phyloP scores from a whole-genome alignment of 75 land plant species.

The Isoetes taiwanensis region DNA sequence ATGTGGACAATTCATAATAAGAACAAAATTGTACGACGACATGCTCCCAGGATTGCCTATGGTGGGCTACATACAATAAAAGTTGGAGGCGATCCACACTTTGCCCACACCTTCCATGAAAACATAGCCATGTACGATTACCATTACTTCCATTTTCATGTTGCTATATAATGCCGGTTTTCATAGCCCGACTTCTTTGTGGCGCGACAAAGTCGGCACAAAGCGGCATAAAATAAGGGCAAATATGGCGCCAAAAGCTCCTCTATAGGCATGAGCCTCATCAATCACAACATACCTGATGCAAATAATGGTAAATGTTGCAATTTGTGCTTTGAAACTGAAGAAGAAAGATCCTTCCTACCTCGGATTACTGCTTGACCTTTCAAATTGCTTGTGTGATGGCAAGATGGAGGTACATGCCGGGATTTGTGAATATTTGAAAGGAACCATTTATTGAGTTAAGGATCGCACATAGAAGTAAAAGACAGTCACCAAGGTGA shows the following conservation, averaged over 20 bases:
- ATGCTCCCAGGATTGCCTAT: conserved; percentile 87
- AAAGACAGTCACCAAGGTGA: too few relatives aligned
- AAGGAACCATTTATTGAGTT: too few relatives aligned
- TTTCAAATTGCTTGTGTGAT: conserved; percentile 57
- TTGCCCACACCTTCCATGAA: too few relatives aligned
- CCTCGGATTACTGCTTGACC: conserved; percentile 78
- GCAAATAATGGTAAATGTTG: too few relatives aligned
- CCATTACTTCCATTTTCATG: too few relatives aligned
- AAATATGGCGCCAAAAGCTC: conserved; percentile 95
- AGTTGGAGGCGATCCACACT: conserved; percentile 64
- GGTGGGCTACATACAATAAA: conserved; percentile 81
- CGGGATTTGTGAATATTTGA: conserved; percentile 96
- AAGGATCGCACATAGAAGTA: too few relatives aligned
- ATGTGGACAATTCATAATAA: too few relatives aligned
- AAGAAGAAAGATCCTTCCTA: too few relatives aligned
- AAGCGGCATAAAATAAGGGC: conserved; percentile 73
- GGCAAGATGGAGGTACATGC: conserved; percentile 94
- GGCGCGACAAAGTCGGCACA: conserved; percentile 61
- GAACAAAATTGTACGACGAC: conserved; percentile 70
- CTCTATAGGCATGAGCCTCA: conserved; percentile 94
- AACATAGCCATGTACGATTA: too few relatives aligned
- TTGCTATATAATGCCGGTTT: too few relatives aligned
- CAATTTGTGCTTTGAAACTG: too few relatives aligned
- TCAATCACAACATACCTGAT: conserved; percentile 84
- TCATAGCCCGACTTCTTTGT: too few relatives aligned